Conservation (phyloP, 1,284 basidiomycete species). For the Thecaphora thlaspeos region DNA sequence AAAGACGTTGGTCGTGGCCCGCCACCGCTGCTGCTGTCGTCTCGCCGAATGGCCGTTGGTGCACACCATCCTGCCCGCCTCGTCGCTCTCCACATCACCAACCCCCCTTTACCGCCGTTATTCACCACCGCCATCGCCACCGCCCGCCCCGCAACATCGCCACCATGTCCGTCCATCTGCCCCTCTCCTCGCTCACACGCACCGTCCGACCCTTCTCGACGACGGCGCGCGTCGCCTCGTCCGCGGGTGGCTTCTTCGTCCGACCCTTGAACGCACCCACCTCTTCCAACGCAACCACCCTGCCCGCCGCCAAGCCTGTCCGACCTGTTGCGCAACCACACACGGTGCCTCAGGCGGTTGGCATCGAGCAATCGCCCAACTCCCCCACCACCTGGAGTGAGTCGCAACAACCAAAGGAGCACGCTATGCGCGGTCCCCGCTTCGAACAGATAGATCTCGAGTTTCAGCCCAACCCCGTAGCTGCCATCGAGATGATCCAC, state of each 20-base stretch:
- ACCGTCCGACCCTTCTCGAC: slow-evolving; percentile 1
- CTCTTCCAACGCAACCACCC: slow-evolving; percentile 33
- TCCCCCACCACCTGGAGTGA: slow-evolving; percentile 46
- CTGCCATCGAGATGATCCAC: slow-evolving; percentile 84
- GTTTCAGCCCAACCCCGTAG: slow-evolving; percentile 83
- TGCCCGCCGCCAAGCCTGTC: slow-evolving; percentile 24
- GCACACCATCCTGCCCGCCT: too few species aligned
- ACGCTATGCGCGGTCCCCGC: slow-evolving; percentile 66
- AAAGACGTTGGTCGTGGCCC: too few species aligned
- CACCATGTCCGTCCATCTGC: slow-evolving; percentile 5
- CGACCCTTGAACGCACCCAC: slow-evolving; percentile 35
- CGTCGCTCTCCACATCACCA: too few species aligned
- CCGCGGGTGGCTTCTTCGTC: slow-evolving; percentile 29
- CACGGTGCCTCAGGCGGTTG: slow-evolving; percentile 31
- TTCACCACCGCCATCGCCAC: too few species aligned
- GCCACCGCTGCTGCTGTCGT: too few species aligned
- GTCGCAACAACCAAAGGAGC: slow-evolving; percentile 63
- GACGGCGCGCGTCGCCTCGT: slow-evolving; percentile 5
- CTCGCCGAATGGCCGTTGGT: too few species aligned
- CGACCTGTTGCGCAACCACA: slow-evolving; percentile 44
- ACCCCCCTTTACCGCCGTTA: too few species aligned
- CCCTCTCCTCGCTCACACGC: too few species aligned
- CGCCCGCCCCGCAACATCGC: not conserved
- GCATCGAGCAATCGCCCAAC: slow-evolving; percentile 46
- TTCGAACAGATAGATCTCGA: slow-evolving; percentile 88